These are phyloP conservation scores for Coccomyxa subellipsoidea DNA, from an alignment of 163 green algal species.

Conservation along the genomic window DNA sequence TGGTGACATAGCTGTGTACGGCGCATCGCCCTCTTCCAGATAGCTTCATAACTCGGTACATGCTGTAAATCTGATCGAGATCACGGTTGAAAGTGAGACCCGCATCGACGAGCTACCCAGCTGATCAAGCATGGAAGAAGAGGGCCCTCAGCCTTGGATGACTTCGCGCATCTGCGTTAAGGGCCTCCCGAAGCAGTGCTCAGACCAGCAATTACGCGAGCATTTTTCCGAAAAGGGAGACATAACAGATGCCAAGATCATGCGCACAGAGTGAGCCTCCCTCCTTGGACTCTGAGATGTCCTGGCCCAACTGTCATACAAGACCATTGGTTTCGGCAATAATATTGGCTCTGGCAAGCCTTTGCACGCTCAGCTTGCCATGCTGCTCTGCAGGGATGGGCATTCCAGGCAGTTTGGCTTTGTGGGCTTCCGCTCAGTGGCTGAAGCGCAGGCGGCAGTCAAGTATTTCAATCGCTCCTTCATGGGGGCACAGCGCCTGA, in stretches of 20 bases:
- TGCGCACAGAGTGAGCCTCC: slow-evolving; percentile 72
- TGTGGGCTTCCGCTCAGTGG: slow-evolving; percentile 82
- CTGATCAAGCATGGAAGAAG: not conserved
- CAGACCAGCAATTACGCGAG: slow-evolving; percentile 73
- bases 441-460: slow-evolving; percentile 68
- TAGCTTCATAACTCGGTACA: too few species aligned
- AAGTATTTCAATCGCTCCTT: slow-evolving; percentile 91
- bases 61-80: too few species aligned
- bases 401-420: slow-evolving; percentile 92
- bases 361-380: too few species aligned
- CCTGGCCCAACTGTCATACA: too few species aligned
- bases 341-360: too few species aligned
- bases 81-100: too few species aligned
- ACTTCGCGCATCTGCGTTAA: slow-evolving; percentile 88
- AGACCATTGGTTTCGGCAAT: too few species aligned
- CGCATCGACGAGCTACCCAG: too few species aligned
- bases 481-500: slow-evolving; percentile 82
- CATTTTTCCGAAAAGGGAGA: slow-evolving; percentile 77
- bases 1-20: too few species aligned
- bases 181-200: slow-evolving; percentile 86
- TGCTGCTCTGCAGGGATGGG: slow-evolving; percentile 70
- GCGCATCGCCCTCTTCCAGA: too few species aligned
- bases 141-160: not conserved
- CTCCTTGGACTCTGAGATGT: not conserved
- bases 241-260: slow-evolving; percentile 88